Evolutionary conservation across 2,329 filamentous ascomycete species (phyloP).

Genomic region (Myotisia sp.): DNA sequence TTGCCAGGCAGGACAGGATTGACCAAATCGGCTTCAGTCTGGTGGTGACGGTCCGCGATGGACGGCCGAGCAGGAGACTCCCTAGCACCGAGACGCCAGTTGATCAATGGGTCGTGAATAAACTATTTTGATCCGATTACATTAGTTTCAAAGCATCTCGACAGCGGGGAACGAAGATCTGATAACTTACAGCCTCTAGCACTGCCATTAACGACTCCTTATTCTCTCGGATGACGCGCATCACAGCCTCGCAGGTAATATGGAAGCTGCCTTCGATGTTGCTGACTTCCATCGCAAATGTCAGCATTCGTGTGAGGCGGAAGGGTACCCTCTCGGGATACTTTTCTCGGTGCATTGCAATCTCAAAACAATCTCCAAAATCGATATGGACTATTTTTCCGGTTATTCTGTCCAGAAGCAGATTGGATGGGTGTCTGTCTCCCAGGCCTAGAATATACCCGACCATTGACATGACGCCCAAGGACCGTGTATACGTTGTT

Average conservation of each 20-base stretch:
- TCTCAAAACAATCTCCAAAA: constrained; percentile 98
- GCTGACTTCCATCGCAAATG: constrained; percentile 99
- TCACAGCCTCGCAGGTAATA: constrained; percentile 95
- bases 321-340: constrained; percentile 96
- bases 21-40: constrained; percentile 33
- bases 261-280: constrained; percentile 98
- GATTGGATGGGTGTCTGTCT: constrained; percentile 90
- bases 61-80: constrained; percentile 47
- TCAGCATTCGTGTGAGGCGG: constrained; percentile 95
- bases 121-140: constrained; percentile 50
- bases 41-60: constrained; percentile 48
- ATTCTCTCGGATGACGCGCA: constrained; percentile 90
- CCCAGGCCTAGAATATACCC: constrained; percentile 95
- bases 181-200: constrained; percentile 70
- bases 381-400: constrained; percentile 98
- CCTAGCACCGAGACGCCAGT: constrained; percentile 67
- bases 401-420: constrained; percentile 91
- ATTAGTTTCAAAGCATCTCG: neutral
- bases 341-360: constrained; percentile 98
- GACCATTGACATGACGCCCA: constrained; percentile 99
- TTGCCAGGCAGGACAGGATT: constrained; percentile 48
- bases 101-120: constrained; percentile 97
- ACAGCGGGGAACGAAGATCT: constrained; percentile 3
- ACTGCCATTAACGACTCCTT: constrained; percentile 99
- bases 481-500: constrained; percentile 95